Conservation (phyloP, 2,329 filamentous ascomycete genomes). For the Pseudogymnoascus sp. region DNA sequence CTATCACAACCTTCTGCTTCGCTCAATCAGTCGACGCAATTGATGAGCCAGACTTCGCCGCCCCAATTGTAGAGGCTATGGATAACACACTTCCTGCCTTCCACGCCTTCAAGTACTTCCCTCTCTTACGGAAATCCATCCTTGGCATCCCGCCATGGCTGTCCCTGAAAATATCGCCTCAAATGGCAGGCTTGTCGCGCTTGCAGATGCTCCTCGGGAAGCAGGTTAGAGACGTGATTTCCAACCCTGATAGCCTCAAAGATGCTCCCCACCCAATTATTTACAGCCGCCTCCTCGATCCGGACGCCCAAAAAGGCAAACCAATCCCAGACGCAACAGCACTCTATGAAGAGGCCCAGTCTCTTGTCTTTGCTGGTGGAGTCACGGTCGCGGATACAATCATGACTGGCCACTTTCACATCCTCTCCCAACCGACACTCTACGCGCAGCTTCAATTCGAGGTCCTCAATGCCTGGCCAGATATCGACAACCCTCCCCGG, state of each 20-base stretch:
- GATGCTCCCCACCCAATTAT: conserved; percentile 26
- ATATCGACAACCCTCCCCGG: conserved; percentile 23
- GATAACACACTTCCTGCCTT: conserved; percentile 28
- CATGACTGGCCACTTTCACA: conserved; percentile 31
- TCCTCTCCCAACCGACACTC: conserved; percentile 28
- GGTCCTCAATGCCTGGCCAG: conserved; percentile 29
- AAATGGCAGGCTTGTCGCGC: conserved; percentile 16
- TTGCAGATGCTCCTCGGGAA: conserved; percentile 16
- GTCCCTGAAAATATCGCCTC: conserved; percentile 16
- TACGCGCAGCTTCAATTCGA: conserved; percentile 31
- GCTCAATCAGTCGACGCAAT: conserved; percentile 30
- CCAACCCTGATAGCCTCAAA: conserved; percentile 22
- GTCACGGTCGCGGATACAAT: conserved; percentile 35
- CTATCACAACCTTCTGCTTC: conserved; percentile 32
- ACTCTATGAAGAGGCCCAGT: conserved; percentile 35
- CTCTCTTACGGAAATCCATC: conserved; percentile 14
- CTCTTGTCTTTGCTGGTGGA: conserved; percentile 36
- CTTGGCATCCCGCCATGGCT: conserved; percentile 17
- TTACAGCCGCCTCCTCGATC: conserved; percentile 26
- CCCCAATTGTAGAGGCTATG: conserved; percentile 32
- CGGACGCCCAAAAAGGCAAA: conserved; percentile 21
- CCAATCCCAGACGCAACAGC: conserved; percentile 15
- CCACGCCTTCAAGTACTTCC: conserved; percentile 31
- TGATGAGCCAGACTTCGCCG: conserved; percentile 30
- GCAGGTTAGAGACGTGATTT: conserved; percentile 21